Evolutionary conservation across 2,329 filamentous ascomycete species (phyloP).

Genomic region (Xylaria digitata): DNA sequence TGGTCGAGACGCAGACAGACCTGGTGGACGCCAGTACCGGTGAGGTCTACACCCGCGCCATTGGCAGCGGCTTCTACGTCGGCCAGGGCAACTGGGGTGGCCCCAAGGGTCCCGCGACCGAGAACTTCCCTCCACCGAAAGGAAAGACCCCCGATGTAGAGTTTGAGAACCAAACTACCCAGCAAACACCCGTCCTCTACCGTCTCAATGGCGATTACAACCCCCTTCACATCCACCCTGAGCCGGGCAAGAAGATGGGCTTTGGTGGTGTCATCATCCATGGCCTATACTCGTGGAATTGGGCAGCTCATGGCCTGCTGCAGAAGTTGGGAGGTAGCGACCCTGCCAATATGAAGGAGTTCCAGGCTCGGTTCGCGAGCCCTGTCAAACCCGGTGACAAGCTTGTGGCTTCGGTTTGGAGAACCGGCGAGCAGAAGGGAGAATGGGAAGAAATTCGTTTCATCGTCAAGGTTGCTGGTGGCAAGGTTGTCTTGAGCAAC

Average conservation of each 20-base stretch:
- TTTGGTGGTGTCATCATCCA: conserved; percentile 92
- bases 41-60: conserved; percentile 76
- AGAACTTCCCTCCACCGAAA: conserved; percentile 81
- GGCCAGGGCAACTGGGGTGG: conserved; percentile 86
- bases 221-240: conserved; percentile 87
- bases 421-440: conserved; percentile 73
- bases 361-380: conserved; percentile 87
- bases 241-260: conserved; percentile 88
- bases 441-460: conserved; percentile 88
- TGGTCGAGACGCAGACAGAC: conserved; percentile 81
- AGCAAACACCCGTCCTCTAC: conserved; percentile 80
- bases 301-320: conserved; percentile 77
- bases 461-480: conserved; percentile 78
- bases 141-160: conserved; percentile 76
- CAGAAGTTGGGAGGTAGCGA: conserved; percentile 79
- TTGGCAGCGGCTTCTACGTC: conserved; percentile 81
- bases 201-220: conserved; percentile 95
- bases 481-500: conserved; percentile 88
- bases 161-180: conserved; percentile 75
- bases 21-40: conserved; percentile 76
- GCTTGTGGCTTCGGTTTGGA: conserved; percentile 84
- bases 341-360: conserved; percentile 85
- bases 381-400: conserved; percentile 87
- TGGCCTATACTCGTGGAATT: conserved; percentile 89
- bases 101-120: conserved; percentile 85